A percentile compares a stretch with the other conserved stretches of the same genome.
phyloP scores from a whole-genome alignment of 495 filamentous ascomycete species.

The Penicillium antarcticum region DNA sequence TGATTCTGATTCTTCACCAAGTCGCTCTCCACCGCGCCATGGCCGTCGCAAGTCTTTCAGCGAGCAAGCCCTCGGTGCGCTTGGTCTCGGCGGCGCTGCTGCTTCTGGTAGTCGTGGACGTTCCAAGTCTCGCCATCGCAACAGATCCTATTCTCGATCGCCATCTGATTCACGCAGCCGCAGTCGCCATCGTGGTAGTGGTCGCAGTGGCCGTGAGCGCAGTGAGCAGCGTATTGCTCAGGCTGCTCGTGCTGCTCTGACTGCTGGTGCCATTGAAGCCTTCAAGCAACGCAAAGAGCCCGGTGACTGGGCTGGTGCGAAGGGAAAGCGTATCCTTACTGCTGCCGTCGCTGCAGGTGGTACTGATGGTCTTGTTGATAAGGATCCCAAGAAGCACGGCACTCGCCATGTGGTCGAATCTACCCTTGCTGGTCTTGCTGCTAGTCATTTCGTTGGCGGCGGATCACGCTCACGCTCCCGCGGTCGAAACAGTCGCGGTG shows the following conservation, averaged over 20 bases:
- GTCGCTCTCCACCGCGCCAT: conserved; percentile 39
- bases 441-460: conserved; percentile 78
- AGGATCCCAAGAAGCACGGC: conserved; percentile 68
- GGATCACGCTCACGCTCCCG: conserved; percentile 52
- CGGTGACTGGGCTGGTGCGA: conserved; percentile 78
- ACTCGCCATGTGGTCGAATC: conserved; percentile 68
- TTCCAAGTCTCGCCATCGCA: conserved; percentile 45
- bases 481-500: conserved; percentile 30
- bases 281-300: conserved; percentile 83
- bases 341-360: conserved; percentile 82
- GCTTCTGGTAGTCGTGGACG: conserved; percentile 18
- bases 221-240: conserved; percentile 70
- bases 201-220: conserved; percentile 29
- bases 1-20: conserved; percentile 36
- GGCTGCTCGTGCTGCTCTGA: conserved; percentile 79
- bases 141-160: conserved; percentile 53
- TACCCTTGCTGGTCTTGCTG: conserved; percentile 78
- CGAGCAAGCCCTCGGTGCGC: conserved; percentile 62
- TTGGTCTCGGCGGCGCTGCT: conserved; percentile 61
- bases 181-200: conserved; percentile 38
- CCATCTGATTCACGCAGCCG: conserved; percentile 47
- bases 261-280: conserved; percentile 83
- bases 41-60: conserved; percentile 67
- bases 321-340: conserved; percentile 82
- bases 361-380: conserved; percentile 71